Evolutionary conservation across 768 basidiomycete genomes (phyloP), one percentile per base, ranked within the genome.

Genomic region (Calocybe gangraenosa): DNA sequence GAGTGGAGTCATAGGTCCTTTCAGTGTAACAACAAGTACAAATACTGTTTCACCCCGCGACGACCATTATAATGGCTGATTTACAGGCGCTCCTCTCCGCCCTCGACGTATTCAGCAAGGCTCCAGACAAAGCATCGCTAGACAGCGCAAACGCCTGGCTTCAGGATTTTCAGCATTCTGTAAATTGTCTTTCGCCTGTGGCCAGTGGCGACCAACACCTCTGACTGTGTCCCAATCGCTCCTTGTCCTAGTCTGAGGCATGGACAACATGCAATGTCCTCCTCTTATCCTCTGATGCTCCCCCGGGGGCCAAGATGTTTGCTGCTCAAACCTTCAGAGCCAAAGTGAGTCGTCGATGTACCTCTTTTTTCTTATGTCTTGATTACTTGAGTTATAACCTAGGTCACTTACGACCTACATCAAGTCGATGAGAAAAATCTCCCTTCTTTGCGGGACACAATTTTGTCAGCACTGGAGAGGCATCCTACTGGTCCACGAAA

Each of bases 121-220:
- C 84, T 42, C 88, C 95, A 23, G 89, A 95, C 74, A 86, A 88
- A 57, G 65, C 67, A 13, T 82, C 90, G 14, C 76, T 96, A 53
- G 87, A 90, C 55, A 78, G 76, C 54, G 95, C 93, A 54, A 97
- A 96, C 70, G 69, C 81, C 55, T 97, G 93, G 93, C 84, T 99
- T 51, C 87, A 93, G 71, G 92, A 94, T 67, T 99, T 98, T 65
- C 95, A 99, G 73, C 94, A 97, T 75, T 94, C 92, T 74, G 95
- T 97, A 84, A 87, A 82, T 87, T 74, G 71, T 72, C 68, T 81
- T 81, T 82, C 81, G 75, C 78, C 76, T 80, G 67, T 79, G 77
- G 81, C 71, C 76, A 74, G 66, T 73, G 71, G 57, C 69, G 65
- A 69, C 73, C 76, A 66, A 64, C 73, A 66, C 74, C 73, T 84